Percentiles rank a stretch among this genome's conserved stretches.
Conservation (phyloP, 106 monocot genomes). For the Posidonia australis region DNA sequence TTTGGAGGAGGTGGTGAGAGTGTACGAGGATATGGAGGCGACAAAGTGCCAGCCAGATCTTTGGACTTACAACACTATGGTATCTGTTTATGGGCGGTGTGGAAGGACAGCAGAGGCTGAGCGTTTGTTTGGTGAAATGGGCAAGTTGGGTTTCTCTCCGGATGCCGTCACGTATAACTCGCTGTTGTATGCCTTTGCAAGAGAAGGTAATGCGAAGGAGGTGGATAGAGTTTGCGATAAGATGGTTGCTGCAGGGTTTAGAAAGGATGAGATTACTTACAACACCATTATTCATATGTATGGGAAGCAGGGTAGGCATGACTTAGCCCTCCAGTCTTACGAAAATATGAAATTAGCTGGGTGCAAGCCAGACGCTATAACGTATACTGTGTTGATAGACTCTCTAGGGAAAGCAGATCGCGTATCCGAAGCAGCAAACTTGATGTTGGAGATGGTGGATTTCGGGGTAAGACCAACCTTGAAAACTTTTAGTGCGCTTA, state of each 20-base stretch:
- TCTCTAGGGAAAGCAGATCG: slow-evolving; percentile 61
- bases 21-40: slow-evolving; percentile 53
- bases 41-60: slow-evolving; percentile 69
- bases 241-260: slow-evolving; percentile 63
- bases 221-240: slow-evolving; percentile 57
- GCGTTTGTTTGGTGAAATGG: slow-evolving; percentile 48
- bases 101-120: slow-evolving; percentile 48
- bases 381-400: slow-evolving; percentile 85
- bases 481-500: slow-evolving; percentile 77
- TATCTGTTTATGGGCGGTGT: slow-evolving; percentile 63
- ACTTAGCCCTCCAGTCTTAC: slow-evolving; percentile 49
- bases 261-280: slow-evolving; percentile 86
- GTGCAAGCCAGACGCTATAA: slow-evolving; percentile 70
- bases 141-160: slow-evolving; percentile 44
- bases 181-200: slow-evolving; percentile 77
- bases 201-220: slow-evolving; percentile 28
- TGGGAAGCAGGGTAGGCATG: slow-evolving; percentile 63
- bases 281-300: slow-evolving; percentile 98
- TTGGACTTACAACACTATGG: slow-evolving; percentile 92
- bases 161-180: slow-evolving; percentile 95
- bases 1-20: slow-evolving; percentile 44
- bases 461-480: slow-evolving; percentile 59
- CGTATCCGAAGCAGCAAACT: slow-evolving; percentile 49
- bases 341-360: slow-evolving; percentile 57
- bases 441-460: slow-evolving; percentile 72